Conservation (phyloP, 257 asterid genomes). For the Euphrasia confusa region DNA sequence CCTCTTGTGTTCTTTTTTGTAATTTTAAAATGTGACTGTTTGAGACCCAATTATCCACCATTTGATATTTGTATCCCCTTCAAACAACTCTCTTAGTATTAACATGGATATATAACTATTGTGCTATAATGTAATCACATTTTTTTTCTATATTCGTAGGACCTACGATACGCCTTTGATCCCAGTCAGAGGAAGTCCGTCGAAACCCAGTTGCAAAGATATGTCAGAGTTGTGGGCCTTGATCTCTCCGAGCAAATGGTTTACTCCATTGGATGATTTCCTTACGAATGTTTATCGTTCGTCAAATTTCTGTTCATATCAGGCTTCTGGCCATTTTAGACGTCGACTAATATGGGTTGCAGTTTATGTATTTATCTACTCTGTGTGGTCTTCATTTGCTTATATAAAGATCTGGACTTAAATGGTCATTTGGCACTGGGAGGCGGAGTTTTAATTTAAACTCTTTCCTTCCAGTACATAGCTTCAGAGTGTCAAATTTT, state of each 20-base stretch:
- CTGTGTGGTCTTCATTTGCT: not conserved
- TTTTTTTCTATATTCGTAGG: constrained; percentile 46
- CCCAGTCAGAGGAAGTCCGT: constrained; percentile 45
- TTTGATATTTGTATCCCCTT: not conserved
- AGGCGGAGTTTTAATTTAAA: not conserved
- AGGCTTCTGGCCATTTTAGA: constrained; percentile 14
- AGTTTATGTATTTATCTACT: not conserved
- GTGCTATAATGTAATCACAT: constrained; percentile 17
- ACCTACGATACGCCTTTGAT: constrained; percentile 56
- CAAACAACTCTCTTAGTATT: constrained; percentile 10
- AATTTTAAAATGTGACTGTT: not conserved
- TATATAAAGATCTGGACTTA: not conserved
- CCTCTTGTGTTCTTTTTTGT: not conserved
- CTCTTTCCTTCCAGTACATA: not conserved
- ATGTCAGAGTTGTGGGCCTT: constrained; percentile 58
- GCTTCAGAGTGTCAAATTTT: not conserved
- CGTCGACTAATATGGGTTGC: constrained; percentile 6
- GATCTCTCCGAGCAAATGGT: constrained; percentile 81
- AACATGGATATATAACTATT: not conserved
- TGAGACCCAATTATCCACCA: constrained; percentile 9
- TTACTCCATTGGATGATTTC: constrained; percentile 50
- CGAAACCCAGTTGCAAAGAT: constrained; percentile 54
- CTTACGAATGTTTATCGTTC: not conserved
- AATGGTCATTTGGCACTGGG: not conserved
- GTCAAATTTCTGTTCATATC: constrained; percentile 17